These are phyloP conservation scores for Kurtzmaniella fragi DNA, from an alignment of 805 yeast genomes.

Conservation along the genomic window DNA sequence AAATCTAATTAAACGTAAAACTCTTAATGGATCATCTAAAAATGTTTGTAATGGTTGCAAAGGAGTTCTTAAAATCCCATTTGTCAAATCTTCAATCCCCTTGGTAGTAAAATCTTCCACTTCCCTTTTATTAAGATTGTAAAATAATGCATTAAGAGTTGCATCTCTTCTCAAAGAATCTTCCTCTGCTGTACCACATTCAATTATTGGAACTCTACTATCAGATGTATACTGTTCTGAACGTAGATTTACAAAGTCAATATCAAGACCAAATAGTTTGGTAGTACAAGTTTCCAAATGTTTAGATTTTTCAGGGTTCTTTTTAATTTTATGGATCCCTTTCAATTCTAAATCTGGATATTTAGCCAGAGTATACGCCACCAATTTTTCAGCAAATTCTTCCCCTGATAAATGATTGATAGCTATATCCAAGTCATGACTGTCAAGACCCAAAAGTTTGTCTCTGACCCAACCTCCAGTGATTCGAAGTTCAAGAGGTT, in stretches of 20 bases:
- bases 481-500: slow-evolving; percentile 58
- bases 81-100: slow-evolving; percentile 68
- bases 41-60: slow-evolving; percentile 81
- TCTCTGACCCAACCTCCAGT: slow-evolving; percentile 99
- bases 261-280: slow-evolving; percentile 72
- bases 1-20: slow-evolving; percentile 79
- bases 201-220: slow-evolving; percentile 79
- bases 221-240: slow-evolving; percentile 79
- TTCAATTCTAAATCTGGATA: slow-evolving; percentile 21
- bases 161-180: slow-evolving; percentile 96
- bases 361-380: slow-evolving; percentile 38
- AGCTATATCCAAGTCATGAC: slow-evolving; percentile 91
- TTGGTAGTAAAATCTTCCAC: slow-evolving; percentile 82
- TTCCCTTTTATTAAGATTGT: slow-evolving; percentile 59
- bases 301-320: slow-evolving; percentile 93
- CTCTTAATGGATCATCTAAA: slow-evolving; percentile 89
- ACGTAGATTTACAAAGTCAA: slow-evolving; percentile 90
- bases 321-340: slow-evolving; percentile 74
- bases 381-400: slow-evolving; percentile 68
- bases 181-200: slow-evolving; percentile 84
- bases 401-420: slow-evolving; percentile 82
- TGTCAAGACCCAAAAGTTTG: slow-evolving; percentile 72
- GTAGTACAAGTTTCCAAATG: slow-evolving; percentile 97
- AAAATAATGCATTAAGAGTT: slow-evolving; percentile 87
- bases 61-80: slow-evolving; percentile 82